Evolutionary conservation across 305 asterid species (phyloP).

Genomic region (Fraxinus baroniana): DNA sequence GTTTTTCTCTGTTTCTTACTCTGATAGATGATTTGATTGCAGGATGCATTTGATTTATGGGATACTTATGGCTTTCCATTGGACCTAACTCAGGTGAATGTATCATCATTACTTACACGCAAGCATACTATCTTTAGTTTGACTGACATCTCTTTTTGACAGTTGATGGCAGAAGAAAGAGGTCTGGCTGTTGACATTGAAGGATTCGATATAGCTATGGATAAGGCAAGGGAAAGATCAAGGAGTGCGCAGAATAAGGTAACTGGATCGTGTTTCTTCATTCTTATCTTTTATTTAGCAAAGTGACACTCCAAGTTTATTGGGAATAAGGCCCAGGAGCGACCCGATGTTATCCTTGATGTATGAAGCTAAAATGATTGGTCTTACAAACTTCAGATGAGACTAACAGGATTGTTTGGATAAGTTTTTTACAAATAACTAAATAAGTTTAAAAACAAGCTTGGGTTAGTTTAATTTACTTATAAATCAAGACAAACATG

Average conservation of each 20-base stretch:
- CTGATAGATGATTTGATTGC: slow-evolving; percentile 34
- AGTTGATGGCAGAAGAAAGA: slow-evolving; percentile 98
- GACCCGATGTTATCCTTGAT: background rate
- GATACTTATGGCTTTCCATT: slow-evolving; percentile 95
- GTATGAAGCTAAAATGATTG: slow-evolving; percentile 14
- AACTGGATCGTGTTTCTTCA: slow-evolving; percentile 21
- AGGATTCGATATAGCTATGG: slow-evolving; percentile 74
- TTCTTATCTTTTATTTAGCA: background rate
- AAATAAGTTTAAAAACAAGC: background rate
- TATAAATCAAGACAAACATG: background rate
- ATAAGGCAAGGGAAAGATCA: slow-evolving; percentile 87
- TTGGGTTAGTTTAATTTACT: background rate
- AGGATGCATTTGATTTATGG: slow-evolving; percentile 98
- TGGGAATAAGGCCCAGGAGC: background rate
- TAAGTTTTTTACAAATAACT: background rate
- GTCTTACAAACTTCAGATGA: background rate
- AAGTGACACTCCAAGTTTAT: background rate
- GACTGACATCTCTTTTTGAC: slow-evolving; percentile 30
- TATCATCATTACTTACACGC: slow-evolving; percentile 1
- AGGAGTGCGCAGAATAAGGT: slow-evolving; percentile 96
- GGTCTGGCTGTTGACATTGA: slow-evolving; percentile 77
- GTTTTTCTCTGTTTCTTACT: slow-evolving; percentile 20
- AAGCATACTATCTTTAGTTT: slow-evolving; percentile 9
- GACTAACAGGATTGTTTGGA: background rate
- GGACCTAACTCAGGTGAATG: slow-evolving; percentile 92